Evolutionary conservation across 2,329 filamentous ascomycete species (phyloP).

Genomic region (Cylindrodendrum hubeiense): DNA sequence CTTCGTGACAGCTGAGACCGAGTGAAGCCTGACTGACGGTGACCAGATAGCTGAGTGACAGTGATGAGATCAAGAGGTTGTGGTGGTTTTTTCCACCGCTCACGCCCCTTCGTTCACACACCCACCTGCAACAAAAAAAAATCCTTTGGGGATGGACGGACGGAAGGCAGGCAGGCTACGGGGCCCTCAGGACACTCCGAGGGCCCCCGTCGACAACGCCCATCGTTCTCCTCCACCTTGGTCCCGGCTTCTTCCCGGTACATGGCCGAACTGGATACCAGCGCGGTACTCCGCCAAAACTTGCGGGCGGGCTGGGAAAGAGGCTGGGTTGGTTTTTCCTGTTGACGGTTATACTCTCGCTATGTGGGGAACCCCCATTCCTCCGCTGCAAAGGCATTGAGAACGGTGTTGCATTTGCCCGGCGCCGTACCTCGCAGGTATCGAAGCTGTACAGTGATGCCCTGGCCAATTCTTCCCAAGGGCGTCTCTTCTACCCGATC

Average conservation of each 20-base stretch:
- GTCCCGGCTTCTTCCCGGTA: conserved; percentile 35
- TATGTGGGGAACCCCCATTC: not conserved
- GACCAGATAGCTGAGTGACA: not conserved
- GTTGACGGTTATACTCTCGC: not conserved
- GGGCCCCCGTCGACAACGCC: not conserved
- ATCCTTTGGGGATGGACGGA: conserved; percentile 43
- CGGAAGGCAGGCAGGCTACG: conserved; percentile 26
- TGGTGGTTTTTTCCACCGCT: conserved; percentile 26
- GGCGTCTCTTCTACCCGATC: not conserved
- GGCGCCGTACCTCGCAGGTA: conserved; percentile 12
- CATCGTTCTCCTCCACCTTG: conserved; percentile 27
- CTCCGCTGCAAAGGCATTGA: not conserved
- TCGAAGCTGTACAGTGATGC: conserved; percentile 1
- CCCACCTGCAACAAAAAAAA: conserved; percentile 35
- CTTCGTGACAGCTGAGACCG: not conserved
- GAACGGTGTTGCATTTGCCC: not conserved
- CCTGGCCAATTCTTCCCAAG: not conserved
- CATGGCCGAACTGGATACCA: conserved; percentile 29
- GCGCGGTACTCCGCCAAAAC: conserved; percentile 21
- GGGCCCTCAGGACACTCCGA: not conserved
- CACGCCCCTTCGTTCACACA: conserved; percentile 36
- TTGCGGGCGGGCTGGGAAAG: conserved; percentile 10
- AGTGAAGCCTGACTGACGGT: not conserved
- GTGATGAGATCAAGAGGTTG: conserved; percentile 24
- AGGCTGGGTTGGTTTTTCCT: conserved; percentile 13